Evolutionary conservation across 768 basidiomycete genomes (phyloP).

Genomic region (Amanita jacksonii): DNA sequence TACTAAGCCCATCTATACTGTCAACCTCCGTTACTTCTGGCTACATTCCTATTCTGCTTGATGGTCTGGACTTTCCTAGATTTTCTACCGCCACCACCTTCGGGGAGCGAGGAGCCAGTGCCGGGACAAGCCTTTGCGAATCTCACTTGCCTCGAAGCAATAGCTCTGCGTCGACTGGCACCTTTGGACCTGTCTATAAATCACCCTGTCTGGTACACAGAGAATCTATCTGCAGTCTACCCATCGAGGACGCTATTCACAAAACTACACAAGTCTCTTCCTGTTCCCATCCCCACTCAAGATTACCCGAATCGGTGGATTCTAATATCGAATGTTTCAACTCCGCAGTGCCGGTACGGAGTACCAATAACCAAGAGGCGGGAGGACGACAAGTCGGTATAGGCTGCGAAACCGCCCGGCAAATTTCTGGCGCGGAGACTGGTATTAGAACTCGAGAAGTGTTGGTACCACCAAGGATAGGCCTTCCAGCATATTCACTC

Average conservation of each 20-base stretch:
- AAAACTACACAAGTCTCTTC: neutral
- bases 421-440: too few species aligned
- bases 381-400: too few species aligned
- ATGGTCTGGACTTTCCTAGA: slow-evolving; percentile 15
- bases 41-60: slow-evolving; percentile 43
- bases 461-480: too few species aligned
- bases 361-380: too few species aligned
- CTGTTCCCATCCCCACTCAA: too few species aligned
- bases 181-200: slow-evolving; percentile 18
- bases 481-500: neutral
- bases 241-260: neutral
- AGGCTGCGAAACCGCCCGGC: too few species aligned
- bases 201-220: slow-evolving; percentile 7
- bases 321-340: too few species aligned
- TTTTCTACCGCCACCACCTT: slow-evolving; percentile 4
- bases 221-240: neutral
- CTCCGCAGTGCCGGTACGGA: too few species aligned
- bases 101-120: slow-evolving; percentile 6
- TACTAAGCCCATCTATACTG: slow-evolving; percentile 29
- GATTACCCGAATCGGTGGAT: too few species aligned
- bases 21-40: slow-evolving; percentile 31
- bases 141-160: neutral
- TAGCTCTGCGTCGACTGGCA: slow-evolving; percentile 14
- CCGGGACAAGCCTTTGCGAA: slow-evolving; percentile 3
- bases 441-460: too few species aligned